Percentiles rank a stretch among this genome's conserved stretches.
Evolutionary conservation across 495 filamentous ascomycete species (phyloP).

Genomic region (Lasiosphaeris hirsuta): DNA sequence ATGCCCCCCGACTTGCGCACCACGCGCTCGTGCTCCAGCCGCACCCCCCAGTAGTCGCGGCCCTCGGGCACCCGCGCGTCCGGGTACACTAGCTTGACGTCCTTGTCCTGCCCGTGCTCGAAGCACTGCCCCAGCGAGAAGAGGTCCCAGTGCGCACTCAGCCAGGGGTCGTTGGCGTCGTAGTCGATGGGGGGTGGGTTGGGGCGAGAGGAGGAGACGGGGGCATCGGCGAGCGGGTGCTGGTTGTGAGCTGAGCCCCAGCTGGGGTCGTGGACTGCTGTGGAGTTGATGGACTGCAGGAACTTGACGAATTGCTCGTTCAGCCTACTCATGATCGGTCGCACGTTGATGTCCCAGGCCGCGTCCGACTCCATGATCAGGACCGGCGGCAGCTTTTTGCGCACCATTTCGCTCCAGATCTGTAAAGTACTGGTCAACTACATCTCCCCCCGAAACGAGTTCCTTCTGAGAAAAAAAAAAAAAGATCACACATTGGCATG

Average conservation of each 20-base stretch:
- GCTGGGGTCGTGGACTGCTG: constrained; percentile 15
- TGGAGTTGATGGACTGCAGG: constrained; percentile 19
- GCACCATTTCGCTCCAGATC: constrained; percentile 20
- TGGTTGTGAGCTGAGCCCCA: constrained; percentile 9
- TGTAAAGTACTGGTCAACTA: not conserved
- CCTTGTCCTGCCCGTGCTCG: constrained; percentile 12
- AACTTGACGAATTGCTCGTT: constrained; percentile 21
- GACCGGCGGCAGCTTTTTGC: constrained; percentile 15
- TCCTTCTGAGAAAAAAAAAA: no score
- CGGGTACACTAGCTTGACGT: constrained; percentile 9
- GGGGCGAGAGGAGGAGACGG: not conserved
- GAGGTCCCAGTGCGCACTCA: constrained; percentile 22
- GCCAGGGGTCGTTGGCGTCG: constrained; percentile 21
- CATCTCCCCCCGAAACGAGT: no score
- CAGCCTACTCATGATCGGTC: constrained; percentile 17
- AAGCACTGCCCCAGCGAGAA: constrained; percentile 21
- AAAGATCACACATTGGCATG: constrained; percentile 24
- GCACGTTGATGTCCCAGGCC: constrained; percentile 21
- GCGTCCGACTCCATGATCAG: constrained; percentile 25
- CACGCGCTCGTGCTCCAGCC: constrained; percentile 16
- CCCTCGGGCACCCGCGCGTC: constrained; percentile 14
- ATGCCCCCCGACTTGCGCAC: constrained; percentile 19
- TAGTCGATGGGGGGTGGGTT: constrained; percentile 8
- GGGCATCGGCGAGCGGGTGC: not conserved
- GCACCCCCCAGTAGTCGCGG: constrained; percentile 11